Base-by-base conservation (phyloP, 805 yeast genomes). In the Schizosaccharomyces octosporus region DNA sequence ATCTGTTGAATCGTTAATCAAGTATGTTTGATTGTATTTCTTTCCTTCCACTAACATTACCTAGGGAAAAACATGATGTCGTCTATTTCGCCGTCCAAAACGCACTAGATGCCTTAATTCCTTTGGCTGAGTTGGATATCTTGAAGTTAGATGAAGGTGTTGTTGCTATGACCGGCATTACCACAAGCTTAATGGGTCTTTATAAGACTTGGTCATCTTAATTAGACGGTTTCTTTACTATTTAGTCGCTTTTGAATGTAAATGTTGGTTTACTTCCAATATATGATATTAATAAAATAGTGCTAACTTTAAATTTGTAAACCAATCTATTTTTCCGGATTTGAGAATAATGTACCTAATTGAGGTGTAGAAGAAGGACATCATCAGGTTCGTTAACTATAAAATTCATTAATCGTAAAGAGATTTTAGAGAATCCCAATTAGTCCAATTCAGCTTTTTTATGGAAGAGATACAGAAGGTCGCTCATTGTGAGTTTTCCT, bases 91-190 rank as follows among this genome's bases (percentile, higher is more conserved):
- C 51, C 27, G 6, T 45, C 27, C 51, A 45, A 45, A 45, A 45
- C 11, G 51, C 51, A n/a, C 17, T 45, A 64, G 97, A 89, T 72
- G 69, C 79, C 64, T 76, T 84, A 64, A 83, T 89, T 67, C 95
- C 93, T 13, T 73, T 83, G 69, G 81, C 84, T 71, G 79, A 81
- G 61, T 78, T 85, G 71, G 76, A 78, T 62, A 73, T 75, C 72
- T 73, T 84, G 66, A 75, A 76, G 66, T 74, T 81, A 67, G 80
- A 81, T 69, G 96, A 89, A 66, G 93, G 94, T 60, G 76, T 82
- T 54, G 79, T 87, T 60, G 96, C 95, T 45, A 73, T 82, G 63
- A 87, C 93, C 48, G 97, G 97, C 69, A 78, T 84, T 31, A 73
- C 85, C 63, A 87, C 97, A 41, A 84, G 95, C 48, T 63, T 81